Percentiles rank a stretch among this genome's conserved stretches.
Evolutionary conservation across 225 moss, liverwort and hornwort species (phyloP).

Genomic region (Pleurozium schreberi): DNA sequence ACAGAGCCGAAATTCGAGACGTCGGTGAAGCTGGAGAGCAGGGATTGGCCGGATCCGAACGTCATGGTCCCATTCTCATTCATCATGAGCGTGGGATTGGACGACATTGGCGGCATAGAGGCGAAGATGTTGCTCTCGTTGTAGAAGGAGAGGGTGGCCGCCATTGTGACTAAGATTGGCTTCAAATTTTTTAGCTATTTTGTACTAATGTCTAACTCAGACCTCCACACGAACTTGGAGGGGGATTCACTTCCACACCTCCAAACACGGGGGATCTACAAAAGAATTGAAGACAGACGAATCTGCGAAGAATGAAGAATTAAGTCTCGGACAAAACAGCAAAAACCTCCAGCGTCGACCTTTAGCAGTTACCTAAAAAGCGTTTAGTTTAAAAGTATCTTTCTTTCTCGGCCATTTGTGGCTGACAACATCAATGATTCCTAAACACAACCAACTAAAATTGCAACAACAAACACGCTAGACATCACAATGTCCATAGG

Average conservation of each 20-base stretch:
- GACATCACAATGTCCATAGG: background rate
- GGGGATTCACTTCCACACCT: background rate
- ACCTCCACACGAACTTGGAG: slow-evolving; percentile 12
- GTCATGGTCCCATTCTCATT: slow-evolving; percentile 11
- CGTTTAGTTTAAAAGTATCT: slow-evolving; percentile 1
- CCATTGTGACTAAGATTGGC: background rate
- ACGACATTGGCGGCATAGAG: background rate
- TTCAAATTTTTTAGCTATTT: background rate
- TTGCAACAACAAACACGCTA: background rate
- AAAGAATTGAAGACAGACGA: slow-evolving; percentile 2
- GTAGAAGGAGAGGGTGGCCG: slow-evolving; percentile 9
- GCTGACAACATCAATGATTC: background rate
- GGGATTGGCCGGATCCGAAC: slow-evolving; percentile 10
- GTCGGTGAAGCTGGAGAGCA: background rate
- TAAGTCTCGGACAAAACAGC: background rate
- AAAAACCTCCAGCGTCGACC: background rate
- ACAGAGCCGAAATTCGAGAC: background rate
- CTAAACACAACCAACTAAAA: background rate
- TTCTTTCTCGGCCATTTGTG: slow-evolving; percentile 44
- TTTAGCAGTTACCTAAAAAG: background rate
- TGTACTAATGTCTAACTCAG: background rate
- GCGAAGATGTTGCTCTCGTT: background rate
- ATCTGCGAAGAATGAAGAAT: slow-evolving; percentile 1
- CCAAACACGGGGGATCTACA: slow-evolving; percentile 18
- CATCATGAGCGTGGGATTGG: background rate